phyloP scores from a whole-genome alignment of 1,284 basidiomycete genomes.

The Ceratobasidium sp. region DNA sequence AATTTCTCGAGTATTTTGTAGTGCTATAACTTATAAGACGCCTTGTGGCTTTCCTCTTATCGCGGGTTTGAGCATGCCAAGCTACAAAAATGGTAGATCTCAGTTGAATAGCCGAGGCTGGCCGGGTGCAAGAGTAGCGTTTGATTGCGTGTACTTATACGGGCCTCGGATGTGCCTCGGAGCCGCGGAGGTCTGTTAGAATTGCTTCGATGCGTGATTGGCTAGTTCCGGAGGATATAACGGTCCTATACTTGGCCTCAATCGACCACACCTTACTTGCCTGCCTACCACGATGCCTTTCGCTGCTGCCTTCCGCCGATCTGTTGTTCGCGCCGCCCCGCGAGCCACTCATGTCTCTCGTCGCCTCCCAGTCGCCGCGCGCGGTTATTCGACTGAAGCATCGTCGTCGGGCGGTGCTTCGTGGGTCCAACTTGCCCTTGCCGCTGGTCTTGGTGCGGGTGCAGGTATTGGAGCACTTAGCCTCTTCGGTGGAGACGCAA shows the following conservation, averaged over 20 bases:
- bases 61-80: too few relatives aligned
- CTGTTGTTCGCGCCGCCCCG: slow-evolving; percentile 27
- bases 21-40: too few relatives aligned
- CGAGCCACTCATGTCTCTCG: slow-evolving; percentile 1
- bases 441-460: slow-evolving; percentile 59
- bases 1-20: too few relatives aligned
- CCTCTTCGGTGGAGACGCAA: slow-evolving; percentile 48
- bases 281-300: slow-evolving; percentile 7
- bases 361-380: not conserved
- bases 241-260: not conserved
- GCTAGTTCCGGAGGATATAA: slow-evolving; percentile 15
- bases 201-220: slow-evolving; percentile 17
- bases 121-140: too few relatives aligned
- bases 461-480: slow-evolving; percentile 49
- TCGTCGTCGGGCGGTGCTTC: slow-evolving; percentile 16
- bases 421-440: slow-evolving; percentile 53
- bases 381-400: slow-evolving; percentile 9
- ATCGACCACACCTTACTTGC: not conserved
- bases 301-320: slow-evolving; percentile 27
- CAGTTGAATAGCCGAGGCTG: too few relatives aligned
- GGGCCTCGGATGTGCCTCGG: slow-evolving; percentile 1
- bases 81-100: too few relatives aligned
- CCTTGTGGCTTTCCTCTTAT: too few relatives aligned
- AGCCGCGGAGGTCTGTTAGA: not conserved
- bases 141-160: too few relatives aligned